A percentile compares a stretch with the other conserved stretches of the same genome.
Conservation (phyloP, 495 filamentous ascomycete genomes). For the Penicillium parvum region DNA sequence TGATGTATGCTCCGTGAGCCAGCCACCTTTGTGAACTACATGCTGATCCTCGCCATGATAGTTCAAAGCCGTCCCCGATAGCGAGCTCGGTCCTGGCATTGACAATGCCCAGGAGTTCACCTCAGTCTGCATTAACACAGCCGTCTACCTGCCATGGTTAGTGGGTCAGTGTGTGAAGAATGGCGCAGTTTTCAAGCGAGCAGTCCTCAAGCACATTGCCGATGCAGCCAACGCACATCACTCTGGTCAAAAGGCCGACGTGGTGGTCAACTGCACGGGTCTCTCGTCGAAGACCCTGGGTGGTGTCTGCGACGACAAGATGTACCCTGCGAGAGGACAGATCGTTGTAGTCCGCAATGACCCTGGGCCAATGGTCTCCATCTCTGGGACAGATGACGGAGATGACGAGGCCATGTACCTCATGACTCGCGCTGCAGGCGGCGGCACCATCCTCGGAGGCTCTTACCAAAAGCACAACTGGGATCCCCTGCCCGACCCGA, state of each 20-base stretch:
- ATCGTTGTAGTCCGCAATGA: conserved; percentile 85
- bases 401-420: conserved; percentile 78
- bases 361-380: conserved; percentile 60
- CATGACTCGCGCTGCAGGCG: conserved; percentile 81
- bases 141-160: conserved; percentile 82
- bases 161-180: conserved; percentile 66
- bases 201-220: conserved; percentile 61
- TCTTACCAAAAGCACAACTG: conserved; percentile 80
- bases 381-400: conserved; percentile 77
- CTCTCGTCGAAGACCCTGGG: conserved; percentile 68
- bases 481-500: conserved; percentile 78
- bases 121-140: conserved; percentile 87
- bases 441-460: conserved; percentile 79
- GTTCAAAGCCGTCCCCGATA: conserved; percentile 53
- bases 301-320: conserved; percentile 71
- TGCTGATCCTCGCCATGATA: conserved; percentile 13
- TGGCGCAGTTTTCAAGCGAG: conserved; percentile 62
- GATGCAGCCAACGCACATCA: conserved; percentile 66
- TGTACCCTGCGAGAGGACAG: conserved; percentile 81
- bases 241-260: conserved; percentile 55
- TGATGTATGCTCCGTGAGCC: conserved; percentile 44
- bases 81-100: conserved; percentile 53
- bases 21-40: background rate
- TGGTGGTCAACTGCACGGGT: conserved; percentile 87
- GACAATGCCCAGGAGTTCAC: conserved; percentile 72